A percentile compares a stretch with the other conserved stretches of the same genome.
phyloP scores from a whole-genome alignment of 768 basidiomycete species.

The Boletellus emodensis region DNA sequence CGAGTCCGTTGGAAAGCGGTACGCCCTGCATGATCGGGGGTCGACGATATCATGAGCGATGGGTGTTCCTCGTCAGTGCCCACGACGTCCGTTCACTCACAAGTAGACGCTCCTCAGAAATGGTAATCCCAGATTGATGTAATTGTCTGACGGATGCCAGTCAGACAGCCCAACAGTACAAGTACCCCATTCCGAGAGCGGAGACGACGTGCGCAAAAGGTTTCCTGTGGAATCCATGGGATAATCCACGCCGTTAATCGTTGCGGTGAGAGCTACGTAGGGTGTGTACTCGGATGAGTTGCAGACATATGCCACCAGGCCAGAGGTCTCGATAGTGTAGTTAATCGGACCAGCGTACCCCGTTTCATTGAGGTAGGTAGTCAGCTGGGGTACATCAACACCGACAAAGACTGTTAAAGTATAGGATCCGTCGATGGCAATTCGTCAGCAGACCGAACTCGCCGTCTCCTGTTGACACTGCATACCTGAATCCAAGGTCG shows the following conservation, averaged over 20 bases:
- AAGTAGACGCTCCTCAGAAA: constrained; percentile 17
- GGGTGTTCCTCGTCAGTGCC: too few species aligned
- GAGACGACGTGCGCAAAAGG: constrained; percentile 8
- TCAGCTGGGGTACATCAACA: constrained; percentile 1
- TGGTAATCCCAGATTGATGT: constrained; percentile 10
- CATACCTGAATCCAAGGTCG: constrained; percentile 11
- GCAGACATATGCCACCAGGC: constrained; percentile 15
- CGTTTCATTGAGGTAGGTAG: constrained; percentile 5
- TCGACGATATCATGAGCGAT: not conserved
- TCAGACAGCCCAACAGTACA: constrained; percentile 10
- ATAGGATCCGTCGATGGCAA: not conserved
- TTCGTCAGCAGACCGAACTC: not conserved
- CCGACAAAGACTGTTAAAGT: constrained; percentile 5
- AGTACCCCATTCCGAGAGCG: constrained; percentile 4
- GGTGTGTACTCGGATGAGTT: constrained; percentile 14
- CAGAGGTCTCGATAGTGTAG: not conserved
- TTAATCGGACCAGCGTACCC: constrained; percentile 16
- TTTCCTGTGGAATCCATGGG: constrained; percentile 19
- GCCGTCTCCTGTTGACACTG: not conserved
- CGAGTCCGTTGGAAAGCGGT: constrained; percentile 25
- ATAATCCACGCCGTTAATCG: constrained; percentile 27
- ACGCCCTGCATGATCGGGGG: constrained; percentile 13
- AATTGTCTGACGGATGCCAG: not conserved
- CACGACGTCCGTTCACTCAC: not conserved
- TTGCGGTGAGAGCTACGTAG: constrained; percentile 17